phyloP scores from a whole-genome alignment of 2,329 filamentous ascomycete species.

The Pestalotiopsis fici region DNA sequence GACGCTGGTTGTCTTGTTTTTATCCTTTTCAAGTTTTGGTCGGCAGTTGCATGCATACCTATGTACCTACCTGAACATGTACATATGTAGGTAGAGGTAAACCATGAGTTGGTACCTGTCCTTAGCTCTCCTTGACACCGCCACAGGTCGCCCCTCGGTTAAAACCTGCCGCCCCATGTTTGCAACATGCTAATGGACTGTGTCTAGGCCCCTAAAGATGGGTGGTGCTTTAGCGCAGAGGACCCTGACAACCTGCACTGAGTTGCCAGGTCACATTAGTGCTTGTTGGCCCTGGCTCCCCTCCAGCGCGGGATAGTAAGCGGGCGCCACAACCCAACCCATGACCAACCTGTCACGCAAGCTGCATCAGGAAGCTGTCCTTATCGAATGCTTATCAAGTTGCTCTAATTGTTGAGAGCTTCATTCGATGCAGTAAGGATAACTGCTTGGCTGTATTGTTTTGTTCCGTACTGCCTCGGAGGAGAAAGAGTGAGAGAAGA shows the following conservation, averaged over 20 bases:
- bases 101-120: neutral
- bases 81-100: neutral
- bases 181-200: neutral
- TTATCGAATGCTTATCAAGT: neutral
- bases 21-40: neutral
- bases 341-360: neutral
- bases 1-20: neutral
- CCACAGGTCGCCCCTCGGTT: neutral
- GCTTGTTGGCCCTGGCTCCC: neutral
- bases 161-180: neutral
- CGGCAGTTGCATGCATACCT: neutral
- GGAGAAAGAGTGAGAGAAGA: neutral
- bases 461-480: neutral
- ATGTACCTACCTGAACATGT: neutral
- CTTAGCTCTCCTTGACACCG: neutral
- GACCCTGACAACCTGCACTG: too few relatives aligned
- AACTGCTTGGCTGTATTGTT: neutral
- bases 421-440: neutral
- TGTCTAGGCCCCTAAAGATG: too few relatives aligned
- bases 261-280: neutral
- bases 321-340: neutral
- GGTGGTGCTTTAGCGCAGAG: too few relatives aligned
- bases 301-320: neutral
- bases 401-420: neutral
- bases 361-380: neutral